Evolutionary conservation across 202 grass and related monocot genomes (phyloP).

Genomic region (Schoenoplectus tabernaemontani): DNA sequence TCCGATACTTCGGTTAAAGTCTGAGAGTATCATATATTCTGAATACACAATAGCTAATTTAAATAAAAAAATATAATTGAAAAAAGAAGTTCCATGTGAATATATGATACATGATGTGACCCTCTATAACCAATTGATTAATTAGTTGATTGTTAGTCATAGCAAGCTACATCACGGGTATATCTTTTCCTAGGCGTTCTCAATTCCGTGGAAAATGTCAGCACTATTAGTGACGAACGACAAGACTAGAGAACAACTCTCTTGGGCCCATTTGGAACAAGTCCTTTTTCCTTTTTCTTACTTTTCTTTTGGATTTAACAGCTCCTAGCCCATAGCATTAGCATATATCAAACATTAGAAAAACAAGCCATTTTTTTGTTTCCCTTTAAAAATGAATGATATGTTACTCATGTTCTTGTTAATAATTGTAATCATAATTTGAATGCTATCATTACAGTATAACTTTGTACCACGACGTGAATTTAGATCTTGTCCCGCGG

Average conservation of each 20-base stretch:
- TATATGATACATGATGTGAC: neutral
- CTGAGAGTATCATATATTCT: neutral
- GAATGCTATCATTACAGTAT: no score
- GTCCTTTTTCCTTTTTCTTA: no score
- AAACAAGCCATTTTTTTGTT: no score
- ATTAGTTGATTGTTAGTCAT: neutral
- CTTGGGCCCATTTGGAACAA: no score
- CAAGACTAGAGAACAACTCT: neutral
- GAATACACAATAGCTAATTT: neutral
- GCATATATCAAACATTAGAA: no score
- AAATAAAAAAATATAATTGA: neutral
- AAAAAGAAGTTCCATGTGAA: neutral
- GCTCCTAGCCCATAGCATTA: no score
- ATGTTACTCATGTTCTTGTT: no score
- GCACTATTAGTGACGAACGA: neutral
- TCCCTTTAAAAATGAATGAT: no score
- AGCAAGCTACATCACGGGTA: neutral
- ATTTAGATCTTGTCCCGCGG: no score
- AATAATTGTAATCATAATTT: no score
- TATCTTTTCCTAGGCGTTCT: neutral
- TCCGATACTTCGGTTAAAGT: neutral
- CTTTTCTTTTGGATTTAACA: no score
- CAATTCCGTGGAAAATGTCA: neutral
- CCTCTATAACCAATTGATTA: neutral
- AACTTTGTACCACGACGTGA: no score